These are phyloP conservation scores for Apostasia ramifera DNA, from an alignment of 106 monocot genomes.

Conservation along the genomic window DNA sequence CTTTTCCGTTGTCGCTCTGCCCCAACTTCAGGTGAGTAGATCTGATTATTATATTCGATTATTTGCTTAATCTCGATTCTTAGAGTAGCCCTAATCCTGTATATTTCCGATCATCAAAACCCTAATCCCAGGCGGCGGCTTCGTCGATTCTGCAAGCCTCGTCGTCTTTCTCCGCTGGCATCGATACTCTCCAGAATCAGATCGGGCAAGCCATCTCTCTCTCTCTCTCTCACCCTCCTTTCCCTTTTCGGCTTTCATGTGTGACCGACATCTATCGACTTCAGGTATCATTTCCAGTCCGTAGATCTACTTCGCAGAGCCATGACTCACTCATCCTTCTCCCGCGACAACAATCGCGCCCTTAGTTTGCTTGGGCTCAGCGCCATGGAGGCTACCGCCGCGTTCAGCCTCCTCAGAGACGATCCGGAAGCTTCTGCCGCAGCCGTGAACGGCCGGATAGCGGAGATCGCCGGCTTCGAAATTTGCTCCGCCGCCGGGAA, in stretches of 20 bases:
- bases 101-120: no score
- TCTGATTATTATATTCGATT: no score
- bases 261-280: background rate
- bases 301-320: conserved; percentile 42
- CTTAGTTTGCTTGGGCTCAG: conserved; percentile 44
- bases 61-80: no score
- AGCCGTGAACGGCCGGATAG: conserved; percentile 19
- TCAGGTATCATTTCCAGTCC: conserved; percentile 35
- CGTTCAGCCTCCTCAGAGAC: conserved; percentile 23
- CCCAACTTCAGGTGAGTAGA: no score
- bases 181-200: conserved; percentile 34
- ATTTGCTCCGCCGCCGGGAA: conserved; percentile 26
- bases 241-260: background rate
- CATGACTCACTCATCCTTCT: conserved; percentile 63
- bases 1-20: no score
- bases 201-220: conserved; percentile 7
- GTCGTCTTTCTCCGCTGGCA: conserved; percentile 24
- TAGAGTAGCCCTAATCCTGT: no score
- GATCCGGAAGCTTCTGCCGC: conserved; percentile 32
- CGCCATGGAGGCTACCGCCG: conserved; percentile 24
- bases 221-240: background rate
- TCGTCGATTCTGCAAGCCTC: background rate
- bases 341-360: conserved; percentile 41
- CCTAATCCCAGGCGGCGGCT: background rate
- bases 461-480: conserved; percentile 2